Evolutionary conservation across 192 early-diverging fungal genomes (phyloP).

Genomic region (Chytriomyces sp.): DNA sequence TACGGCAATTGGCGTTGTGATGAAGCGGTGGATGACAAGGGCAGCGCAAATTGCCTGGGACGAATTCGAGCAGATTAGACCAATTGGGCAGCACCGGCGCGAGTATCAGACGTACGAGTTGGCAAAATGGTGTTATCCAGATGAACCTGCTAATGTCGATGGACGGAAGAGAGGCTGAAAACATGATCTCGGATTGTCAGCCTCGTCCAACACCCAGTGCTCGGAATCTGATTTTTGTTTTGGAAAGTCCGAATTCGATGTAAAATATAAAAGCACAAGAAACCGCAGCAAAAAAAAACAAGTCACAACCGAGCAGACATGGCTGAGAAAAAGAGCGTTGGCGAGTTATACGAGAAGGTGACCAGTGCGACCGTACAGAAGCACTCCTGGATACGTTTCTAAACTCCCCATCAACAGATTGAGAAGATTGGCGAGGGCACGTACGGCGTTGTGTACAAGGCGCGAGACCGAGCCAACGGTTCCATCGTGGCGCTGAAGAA

Average conservation of each 20-base stretch:
- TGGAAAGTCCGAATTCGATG: background rate
- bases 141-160: background rate
- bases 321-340: conserved; percentile 16
- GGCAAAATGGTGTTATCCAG: background rate
- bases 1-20: background rate
- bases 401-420: conserved; percentile 48
- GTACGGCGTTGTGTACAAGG: conserved; percentile 87
- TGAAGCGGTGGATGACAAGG: conserved; percentile 20
- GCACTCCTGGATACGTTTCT: conserved; percentile 55
- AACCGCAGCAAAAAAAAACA: background rate
- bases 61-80: background rate
- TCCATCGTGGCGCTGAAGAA: conserved; percentile 96
- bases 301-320: background rate
- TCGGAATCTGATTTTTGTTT: too few relatives aligned
- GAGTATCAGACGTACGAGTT: background rate
- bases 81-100: background rate
- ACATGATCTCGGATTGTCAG: too few relatives aligned
- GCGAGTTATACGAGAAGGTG: conserved; percentile 27
- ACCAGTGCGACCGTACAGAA: background rate
- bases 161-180: too few relatives aligned
- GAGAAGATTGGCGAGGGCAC: conserved; percentile 98
- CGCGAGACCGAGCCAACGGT: conserved; percentile 72
- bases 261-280: background rate
- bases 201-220: too few relatives aligned
- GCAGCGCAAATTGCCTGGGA: background rate